Evolutionary conservation across 768 basidiomycete species (phyloP), one percentile per base, ranked within the genome.

Genomic region (Calocera viscosa): DNA sequence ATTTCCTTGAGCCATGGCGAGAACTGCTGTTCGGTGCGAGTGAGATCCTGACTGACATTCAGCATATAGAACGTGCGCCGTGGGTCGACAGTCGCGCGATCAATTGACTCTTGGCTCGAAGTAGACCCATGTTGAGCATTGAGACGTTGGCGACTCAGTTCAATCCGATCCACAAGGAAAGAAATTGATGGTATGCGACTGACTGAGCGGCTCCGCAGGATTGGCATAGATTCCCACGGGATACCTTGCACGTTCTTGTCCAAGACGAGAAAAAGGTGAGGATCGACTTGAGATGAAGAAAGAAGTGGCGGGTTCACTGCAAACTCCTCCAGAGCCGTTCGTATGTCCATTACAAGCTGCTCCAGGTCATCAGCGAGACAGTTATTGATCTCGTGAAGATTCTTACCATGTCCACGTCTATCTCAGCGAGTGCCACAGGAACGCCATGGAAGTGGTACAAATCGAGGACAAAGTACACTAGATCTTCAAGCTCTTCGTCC

Each of bases 151-250:
- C 80, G 78, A 8, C 84, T 84, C 67, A 89, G 82, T 34, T 82
- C 78, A 49, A 97, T 70, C 30, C 94, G 83, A 74, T 99, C 96
- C 26, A 89, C 76, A 22, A 99, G 78, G 80, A 97, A 97, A 67
- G 90, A 84, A 40, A 94, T 74, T 38, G 88, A 91, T 1, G 96
- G 96, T 69, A 97, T 86, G n/a, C 96, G 87, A 73, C 91, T 94
- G 73, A 97, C 83, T 65, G 93, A 90, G 63, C 87, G 81, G 10
- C 89, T 91, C 43, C 91, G 82, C 12, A 98, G 77, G 43, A 87
- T 82, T 0, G 95, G 94, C 16, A 97, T 84, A 28, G 89, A 94
- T 76, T 98, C 96, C 95, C 95, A 98, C 1, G 96, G 94, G 66
- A 98, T 81, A 0, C 86, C 84, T 72, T 94, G 91, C 12, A 94